Evolutionary conservation across 768 basidiomycete genomes (phyloP), one percentile per base, ranked within the genome.

Genomic region (Boletus vermiculosoides): DNA sequence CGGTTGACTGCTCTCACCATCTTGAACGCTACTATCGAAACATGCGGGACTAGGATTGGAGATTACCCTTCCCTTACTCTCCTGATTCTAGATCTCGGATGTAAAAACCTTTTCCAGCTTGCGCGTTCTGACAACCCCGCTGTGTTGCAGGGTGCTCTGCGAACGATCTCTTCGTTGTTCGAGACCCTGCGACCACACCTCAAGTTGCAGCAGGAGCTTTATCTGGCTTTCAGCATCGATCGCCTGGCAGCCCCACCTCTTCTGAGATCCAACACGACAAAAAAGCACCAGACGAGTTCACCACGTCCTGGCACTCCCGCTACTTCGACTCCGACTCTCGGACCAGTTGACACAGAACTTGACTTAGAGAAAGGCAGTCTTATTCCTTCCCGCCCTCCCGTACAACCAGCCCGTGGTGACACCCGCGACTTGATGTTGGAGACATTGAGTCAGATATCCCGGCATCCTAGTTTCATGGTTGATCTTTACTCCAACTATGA

Each of bases 401-500:
- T 87, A 28, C 76, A 86, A 39, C 93, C 92, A 5, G 94, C 92
- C 1, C 83, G 87, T 13, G 91, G 88, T 31, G 92, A 94, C 73
- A 92, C 88, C 10, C 83, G 94, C 23, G 92, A 96, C 66, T 76
- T 98, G 54, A 86, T 98, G 65, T 76, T 99, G 56, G 96, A 98
- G 71, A 90, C 90, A 5, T 76, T 98, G 25, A 82, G 82, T 52
- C 88, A 91, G 52, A 83, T 95, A 44, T 87, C 91, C 16, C 80
- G 88, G 3, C 85, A 90, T 64, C 84, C 91, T 2, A 91, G 87
- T 67, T 95, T 96, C 76, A 93, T 97, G 90, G 92, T 96, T 45
- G 94, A 98, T 66, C 77, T 97, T 15, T 99, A 93, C 76, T 81
- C 86, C 53, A 99, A 98, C 71, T 99, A 98, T 71, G 97, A 99